Evolutionary conservation across 148 eudicot genomes (phyloP).

Genomic region (Gaultheria prostrata): DNA sequence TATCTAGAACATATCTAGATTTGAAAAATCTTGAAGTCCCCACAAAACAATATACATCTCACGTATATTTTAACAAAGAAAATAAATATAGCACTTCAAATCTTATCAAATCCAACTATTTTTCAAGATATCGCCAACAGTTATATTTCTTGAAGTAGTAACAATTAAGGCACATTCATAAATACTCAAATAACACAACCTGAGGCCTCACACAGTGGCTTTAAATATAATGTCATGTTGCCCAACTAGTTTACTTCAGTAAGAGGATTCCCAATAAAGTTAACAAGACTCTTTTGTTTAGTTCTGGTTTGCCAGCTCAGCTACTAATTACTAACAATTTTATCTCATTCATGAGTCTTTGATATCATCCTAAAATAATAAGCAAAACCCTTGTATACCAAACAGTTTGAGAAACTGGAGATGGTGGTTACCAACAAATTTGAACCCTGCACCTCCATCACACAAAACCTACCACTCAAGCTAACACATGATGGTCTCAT

Average conservation of each 20-base stretch:
- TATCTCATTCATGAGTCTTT: not conserved
- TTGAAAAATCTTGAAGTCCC: not conserved
- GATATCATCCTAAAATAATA: not conserved
- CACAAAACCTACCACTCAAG: not conserved
- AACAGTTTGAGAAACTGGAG: not conserved
- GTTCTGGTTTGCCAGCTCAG: not conserved
- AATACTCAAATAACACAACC: not conserved
- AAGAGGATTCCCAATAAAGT: not conserved
- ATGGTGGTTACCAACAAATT: not conserved
- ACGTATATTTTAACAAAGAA: too few species aligned
- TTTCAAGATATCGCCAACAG: not conserved
- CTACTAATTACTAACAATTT: not conserved
- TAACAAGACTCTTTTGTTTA: not conserved
- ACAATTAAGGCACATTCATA: not conserved
- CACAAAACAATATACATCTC: not conserved
- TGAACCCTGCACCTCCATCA: not conserved
- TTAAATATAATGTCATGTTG: not conserved
- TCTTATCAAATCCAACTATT: not conserved
- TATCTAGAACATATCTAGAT: not conserved
- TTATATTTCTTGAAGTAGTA: not conserved
- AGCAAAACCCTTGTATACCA: not conserved
- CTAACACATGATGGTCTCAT: not conserved
- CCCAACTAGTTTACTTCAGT: not conserved
- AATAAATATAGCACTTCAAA: not conserved
- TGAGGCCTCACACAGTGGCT: not conserved